Evolutionary conservation across 2,329 filamentous ascomycete genomes (phyloP).

Genomic region (Mariannaea elegans): DNA sequence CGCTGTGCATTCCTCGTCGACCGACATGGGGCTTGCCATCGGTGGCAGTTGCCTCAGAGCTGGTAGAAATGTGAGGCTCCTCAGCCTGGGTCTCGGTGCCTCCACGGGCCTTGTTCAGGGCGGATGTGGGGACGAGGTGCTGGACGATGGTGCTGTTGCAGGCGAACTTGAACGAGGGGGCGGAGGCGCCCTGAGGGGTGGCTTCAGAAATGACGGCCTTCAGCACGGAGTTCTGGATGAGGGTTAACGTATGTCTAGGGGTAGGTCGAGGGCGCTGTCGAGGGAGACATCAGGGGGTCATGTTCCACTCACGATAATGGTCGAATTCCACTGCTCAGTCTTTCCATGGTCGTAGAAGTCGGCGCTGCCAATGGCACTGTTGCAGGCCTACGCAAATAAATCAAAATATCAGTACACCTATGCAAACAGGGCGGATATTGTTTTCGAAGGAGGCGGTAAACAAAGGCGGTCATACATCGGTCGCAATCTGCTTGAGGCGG

Average conservation of each 20-base stretch:
- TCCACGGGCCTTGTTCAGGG: constrained; percentile 67
- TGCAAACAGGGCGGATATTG: constrained; percentile 12
- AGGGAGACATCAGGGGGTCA: neutral
- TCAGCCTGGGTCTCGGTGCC: constrained; percentile 58
- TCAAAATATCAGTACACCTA: constrained; percentile 20
- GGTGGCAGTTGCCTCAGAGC: constrained; percentile 63
- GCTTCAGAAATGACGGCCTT: constrained; percentile 81
- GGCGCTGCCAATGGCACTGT: constrained; percentile 75
- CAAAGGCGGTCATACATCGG: constrained; percentile 68
- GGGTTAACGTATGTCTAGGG: constrained; percentile 24
- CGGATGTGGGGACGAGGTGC: constrained; percentile 77
- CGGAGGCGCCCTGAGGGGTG: constrained; percentile 62
- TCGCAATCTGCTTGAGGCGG: constrained; percentile 85
- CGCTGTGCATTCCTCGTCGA: constrained; percentile 88
- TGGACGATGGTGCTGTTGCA: constrained; percentile 99
- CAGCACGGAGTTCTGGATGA: constrained; percentile 75
- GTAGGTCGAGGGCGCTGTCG: neutral
- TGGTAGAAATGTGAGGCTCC: constrained; percentile 64
- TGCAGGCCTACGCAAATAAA: constrained; percentile 73
- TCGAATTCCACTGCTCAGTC: constrained; percentile 88
- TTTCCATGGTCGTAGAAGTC: constrained; percentile 88
- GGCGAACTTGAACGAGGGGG: constrained; percentile 86
- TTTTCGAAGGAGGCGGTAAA: constrained; percentile 32
- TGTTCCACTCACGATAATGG: constrained; percentile 77
- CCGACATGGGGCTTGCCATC: constrained; percentile 78